A percentile compares a stretch with the other conserved stretches of the same genome.
phyloP scores from a whole-genome alignment of 2,329 filamentous ascomycete genomes.

The Rutstroemia sydowiana region DNA sequence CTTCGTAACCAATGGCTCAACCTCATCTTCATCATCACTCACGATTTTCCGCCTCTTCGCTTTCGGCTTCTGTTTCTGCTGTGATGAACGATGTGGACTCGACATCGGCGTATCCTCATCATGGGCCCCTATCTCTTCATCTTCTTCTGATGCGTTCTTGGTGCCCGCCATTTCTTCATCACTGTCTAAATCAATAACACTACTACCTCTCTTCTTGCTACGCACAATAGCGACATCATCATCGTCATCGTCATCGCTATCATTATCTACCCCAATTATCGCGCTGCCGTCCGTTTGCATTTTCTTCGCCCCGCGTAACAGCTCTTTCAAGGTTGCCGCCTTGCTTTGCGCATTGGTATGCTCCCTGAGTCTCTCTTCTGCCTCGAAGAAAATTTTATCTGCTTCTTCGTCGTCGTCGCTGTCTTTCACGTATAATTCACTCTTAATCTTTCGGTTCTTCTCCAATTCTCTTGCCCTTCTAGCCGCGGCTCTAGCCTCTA shows the following conservation, averaged over 20 bases:
- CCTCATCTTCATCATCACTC: constrained; percentile 24
- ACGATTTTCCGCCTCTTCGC: constrained; percentile 34
- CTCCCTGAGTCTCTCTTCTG: constrained; percentile 61
- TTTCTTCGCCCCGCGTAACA: constrained; percentile 20
- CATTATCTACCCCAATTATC: constrained; percentile 25
- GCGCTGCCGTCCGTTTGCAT: constrained; percentile 20
- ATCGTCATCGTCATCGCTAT: constrained; percentile 27
- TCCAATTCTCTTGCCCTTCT: constrained; percentile 65
- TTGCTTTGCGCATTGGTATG: constrained; percentile 35
- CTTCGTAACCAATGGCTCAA: constrained; percentile 1
- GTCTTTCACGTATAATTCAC: constrained; percentile 69
- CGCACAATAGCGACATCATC: constrained; percentile 13
- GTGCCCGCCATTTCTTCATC: constrained; percentile 21
- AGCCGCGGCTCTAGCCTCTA: constrained; percentile 51
- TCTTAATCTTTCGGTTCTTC: constrained; percentile 75
- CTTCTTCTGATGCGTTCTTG: constrained; percentile 15
- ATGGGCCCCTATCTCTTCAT: constrained; percentile 31
- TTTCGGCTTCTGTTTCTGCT: constrained; percentile 32
- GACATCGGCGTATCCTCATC: constrained; percentile 34
- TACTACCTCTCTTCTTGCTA: constrained; percentile 12
- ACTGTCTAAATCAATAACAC: constrained; percentile 21
- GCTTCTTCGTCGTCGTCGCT: constrained; percentile 81
- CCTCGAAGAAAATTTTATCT: constrained; percentile 67
- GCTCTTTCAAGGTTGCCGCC: constrained; percentile 24
- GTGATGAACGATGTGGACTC: constrained; percentile 31